Evolutionary conservation across 2,329 filamentous ascomycete genomes (phyloP), one percentile per base, ranked within the genome.

Genomic region (Lomentospora prolificans): DNA sequence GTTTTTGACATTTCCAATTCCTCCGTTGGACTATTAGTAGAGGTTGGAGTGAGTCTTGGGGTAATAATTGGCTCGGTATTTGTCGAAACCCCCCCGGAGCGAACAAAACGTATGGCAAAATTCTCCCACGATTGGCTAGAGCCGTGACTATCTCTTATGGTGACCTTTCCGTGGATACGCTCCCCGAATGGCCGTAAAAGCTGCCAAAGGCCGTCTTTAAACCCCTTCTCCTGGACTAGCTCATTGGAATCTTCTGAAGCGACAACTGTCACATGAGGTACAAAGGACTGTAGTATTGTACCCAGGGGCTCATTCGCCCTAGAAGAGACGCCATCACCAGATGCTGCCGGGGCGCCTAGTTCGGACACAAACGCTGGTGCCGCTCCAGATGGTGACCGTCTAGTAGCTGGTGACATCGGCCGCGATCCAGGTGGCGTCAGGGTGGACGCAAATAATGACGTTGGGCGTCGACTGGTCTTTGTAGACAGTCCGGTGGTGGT

Each of bases 101-200:
- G 80, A 4, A 87, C 84, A 67, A 99, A 96, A 56, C 90, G 86
- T 57, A 99, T 80, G 1, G 89, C 86, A 69, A 90, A 99, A 67
- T 97, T 90, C 56, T 96, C 92, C 74, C 87, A 92, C 39, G 82
- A 81, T 65, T 84, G 84, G 66, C 90, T 91, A 46, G 86, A 82
- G 7, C 94, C 92, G 62, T 89, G 84, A 66, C 91, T 96, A 70
- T 99, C 94, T 63, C 94, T 78, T 56, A 97, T 86, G 3, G 88
- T 88, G 53, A 99, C 86, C 65, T 94, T 95, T 28, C 94, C 94
- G 52, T 86, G 82, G 0, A 97, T 80, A 14, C 79, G 81, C 70
- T 99, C 94, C 28, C 94, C 94, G 72, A 95, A 99, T 0, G 94
- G 92, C 53, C 92, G 79, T 56, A 99, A 72, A 24, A 99, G 74